These are phyloP conservation scores for Sindora glabra DNA, from an alignment of 306 rosid genomes.

Conservation along the genomic window DNA sequence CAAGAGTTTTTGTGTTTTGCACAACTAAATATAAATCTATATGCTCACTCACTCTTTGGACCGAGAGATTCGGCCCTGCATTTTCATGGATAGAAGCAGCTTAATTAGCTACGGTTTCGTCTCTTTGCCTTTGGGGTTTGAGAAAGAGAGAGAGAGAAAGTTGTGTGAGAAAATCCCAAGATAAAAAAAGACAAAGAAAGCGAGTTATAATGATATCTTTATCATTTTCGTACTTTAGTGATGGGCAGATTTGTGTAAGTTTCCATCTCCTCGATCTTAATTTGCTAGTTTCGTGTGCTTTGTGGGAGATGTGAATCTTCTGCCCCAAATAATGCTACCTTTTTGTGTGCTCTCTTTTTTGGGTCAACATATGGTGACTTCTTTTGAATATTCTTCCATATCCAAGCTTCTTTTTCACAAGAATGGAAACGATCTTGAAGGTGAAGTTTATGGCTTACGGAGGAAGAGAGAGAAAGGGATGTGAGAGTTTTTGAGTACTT, in stretches of 20 bases:
- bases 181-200: constrained; percentile 41
- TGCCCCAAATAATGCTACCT: constrained; percentile 24
- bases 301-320: constrained; percentile 23
- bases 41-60: constrained; percentile 48
- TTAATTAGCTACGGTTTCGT: not conserved
- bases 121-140: constrained; percentile 24
- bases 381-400: constrained; percentile 29
- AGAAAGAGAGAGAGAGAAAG: constrained; percentile 18
- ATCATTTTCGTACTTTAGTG: constrained; percentile 33
- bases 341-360: constrained; percentile 22
- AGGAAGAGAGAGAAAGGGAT: not conserved
- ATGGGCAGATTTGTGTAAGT: constrained; percentile 22
- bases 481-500: not conserved
- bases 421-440: constrained; percentile 16
- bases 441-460: too few relatives aligned
- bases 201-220: constrained; percentile 50
- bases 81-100: constrained; percentile 21
- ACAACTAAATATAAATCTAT: too few relatives aligned
- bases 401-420: constrained; percentile 8
- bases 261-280: not conserved
- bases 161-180: constrained; percentile 37
- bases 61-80: constrained; percentile 33
- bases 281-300: constrained; percentile 30
- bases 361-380: constrained; percentile 19
- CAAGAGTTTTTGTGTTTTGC: constrained; percentile 29